phyloP scores from a whole-genome alignment of 306 rosid species.

The Casuarina cunninghamiana region DNA sequence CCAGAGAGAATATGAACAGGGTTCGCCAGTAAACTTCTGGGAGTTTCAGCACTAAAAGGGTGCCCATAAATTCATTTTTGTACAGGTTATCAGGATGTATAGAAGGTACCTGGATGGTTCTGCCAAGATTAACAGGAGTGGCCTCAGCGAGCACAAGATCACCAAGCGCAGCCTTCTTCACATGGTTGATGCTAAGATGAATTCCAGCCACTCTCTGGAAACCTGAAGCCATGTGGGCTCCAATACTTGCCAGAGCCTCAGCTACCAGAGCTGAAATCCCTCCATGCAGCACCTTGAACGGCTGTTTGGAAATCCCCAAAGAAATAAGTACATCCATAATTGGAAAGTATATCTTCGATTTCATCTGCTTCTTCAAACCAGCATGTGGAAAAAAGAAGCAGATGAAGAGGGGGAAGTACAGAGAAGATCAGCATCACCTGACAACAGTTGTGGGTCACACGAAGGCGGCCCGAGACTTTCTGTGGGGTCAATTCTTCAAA shows the following conservation, averaged over 20 bases:
- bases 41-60: too few species aligned
- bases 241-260: conserved; percentile 72
- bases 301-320: conserved; percentile 36
- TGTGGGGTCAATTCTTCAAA: conserved; percentile 49
- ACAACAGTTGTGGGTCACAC: conserved; percentile 58
- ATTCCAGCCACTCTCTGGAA: conserved; percentile 83
- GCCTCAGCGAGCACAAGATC: conserved; percentile 75
- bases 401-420: neutral
- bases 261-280: conserved; percentile 93
- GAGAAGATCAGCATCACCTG: conserved; percentile 48
- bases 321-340: neutral
- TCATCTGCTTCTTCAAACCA: neutral
- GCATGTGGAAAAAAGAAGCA: neutral
- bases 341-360: neutral
- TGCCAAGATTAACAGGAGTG: conserved; percentile 62
- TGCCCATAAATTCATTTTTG: too few species aligned
- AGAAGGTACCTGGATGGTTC: conserved; percentile 60
- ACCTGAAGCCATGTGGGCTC: conserved; percentile 76
- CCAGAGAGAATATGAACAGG: too few species aligned
- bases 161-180: conserved; percentile 68
- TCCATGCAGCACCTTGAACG: conserved; percentile 95
- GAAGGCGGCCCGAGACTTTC: conserved; percentile 67
- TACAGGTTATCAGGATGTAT: too few species aligned
- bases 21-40: too few species aligned
- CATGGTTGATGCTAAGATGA: conserved; percentile 81